Evolutionary conservation across 768 basidiomycete genomes (phyloP).

Genomic region (Lactarius akahatsu): DNA sequence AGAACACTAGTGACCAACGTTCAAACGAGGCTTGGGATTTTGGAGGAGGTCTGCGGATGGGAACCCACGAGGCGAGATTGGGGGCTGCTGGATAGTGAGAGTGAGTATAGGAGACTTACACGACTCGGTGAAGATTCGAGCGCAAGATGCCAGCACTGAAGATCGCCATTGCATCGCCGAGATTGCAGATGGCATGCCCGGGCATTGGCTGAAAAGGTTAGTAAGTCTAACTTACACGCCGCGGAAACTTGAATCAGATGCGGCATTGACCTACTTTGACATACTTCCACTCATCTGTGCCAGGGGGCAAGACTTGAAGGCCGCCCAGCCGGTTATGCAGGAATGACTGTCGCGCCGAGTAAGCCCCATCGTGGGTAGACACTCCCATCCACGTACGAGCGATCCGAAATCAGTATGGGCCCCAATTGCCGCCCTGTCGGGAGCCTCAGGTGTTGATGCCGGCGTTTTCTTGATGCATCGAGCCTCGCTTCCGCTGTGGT

Average conservation of each 20-base stretch:
- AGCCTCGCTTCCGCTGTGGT: constrained; percentile 37
- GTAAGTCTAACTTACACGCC: not conserved
- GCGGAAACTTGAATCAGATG: not conserved
- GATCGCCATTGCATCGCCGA: constrained; percentile 37
- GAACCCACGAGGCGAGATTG: not conserved
- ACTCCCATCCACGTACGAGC: constrained; percentile 14
- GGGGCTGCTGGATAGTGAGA: not conserved
- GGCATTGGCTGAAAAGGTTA: constrained; percentile 32
- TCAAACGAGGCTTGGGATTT: constrained; percentile 51
- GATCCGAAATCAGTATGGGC: constrained; percentile 43
- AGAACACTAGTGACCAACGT: constrained; percentile 72
- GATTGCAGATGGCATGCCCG: constrained; percentile 38
- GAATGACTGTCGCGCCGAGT: constrained; percentile 2
- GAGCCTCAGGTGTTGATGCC: constrained; percentile 31
- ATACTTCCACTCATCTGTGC: constrained; percentile 13
- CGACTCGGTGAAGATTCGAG: constrained; percentile 38
- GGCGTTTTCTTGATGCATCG: constrained; percentile 35
- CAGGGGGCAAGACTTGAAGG: constrained; percentile 9
- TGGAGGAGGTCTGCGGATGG: constrained; percentile 49
- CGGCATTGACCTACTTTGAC: not conserved
- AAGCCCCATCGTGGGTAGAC: not conserved
- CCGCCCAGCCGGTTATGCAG: constrained; percentile 11
- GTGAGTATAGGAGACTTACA: constrained; percentile 24
- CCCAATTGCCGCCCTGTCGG: constrained; percentile 36
- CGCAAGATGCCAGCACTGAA: constrained; percentile 37